Evolutionary conservation across 805 yeast species (phyloP), one percentile per base, ranked within the genome.

Genomic region (Blastobotrys parvus): DNA sequence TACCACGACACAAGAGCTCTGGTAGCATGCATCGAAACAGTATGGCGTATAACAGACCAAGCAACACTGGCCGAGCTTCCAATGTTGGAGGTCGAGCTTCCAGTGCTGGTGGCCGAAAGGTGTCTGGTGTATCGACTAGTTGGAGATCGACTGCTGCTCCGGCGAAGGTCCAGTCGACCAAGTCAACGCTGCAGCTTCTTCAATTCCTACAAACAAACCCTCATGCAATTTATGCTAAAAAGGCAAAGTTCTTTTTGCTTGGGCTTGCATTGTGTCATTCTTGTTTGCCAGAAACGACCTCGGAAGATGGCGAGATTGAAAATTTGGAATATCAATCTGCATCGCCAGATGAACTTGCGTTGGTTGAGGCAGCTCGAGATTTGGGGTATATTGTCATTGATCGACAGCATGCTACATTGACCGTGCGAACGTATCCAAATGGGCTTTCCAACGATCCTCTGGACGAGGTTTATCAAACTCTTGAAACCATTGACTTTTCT

Each of bases 271-370:
- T 92, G 37, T 92, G 98, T 55, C 95, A 89, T 58, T 74, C 92
- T 0, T 90, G 97, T 59, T 65, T 86, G 38, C 97, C 97, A 1
- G 65, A 62, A 10, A 40, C 32, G 10, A 32, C 16, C 19, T 13
- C 15, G 10, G 48, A 46, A 31, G 18, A 7, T 17, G 33, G 19
- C 23, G 38, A 40, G 2, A 76, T 88, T 19, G 80, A 77, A 44
- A 67, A 70, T 18, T 75, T 89, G 7, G 79, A 76, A 41, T 92
- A 92, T 55, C 97, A 90, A 58, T 86, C 97, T 0, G 79, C 97
- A 0, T 89, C 97, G 0, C 99, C 98, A 0, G 99, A 92, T 63
- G 99, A 92, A 60, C 64, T 89, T 39, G 98, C 99, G 0, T 66
- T 92, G 23, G 90, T 92, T 2, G 77, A 82, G 37, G 98, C 97